phyloP scores from a whole-genome alignment of 805 yeast species.

The Sporopachydermia quercuum region DNA sequence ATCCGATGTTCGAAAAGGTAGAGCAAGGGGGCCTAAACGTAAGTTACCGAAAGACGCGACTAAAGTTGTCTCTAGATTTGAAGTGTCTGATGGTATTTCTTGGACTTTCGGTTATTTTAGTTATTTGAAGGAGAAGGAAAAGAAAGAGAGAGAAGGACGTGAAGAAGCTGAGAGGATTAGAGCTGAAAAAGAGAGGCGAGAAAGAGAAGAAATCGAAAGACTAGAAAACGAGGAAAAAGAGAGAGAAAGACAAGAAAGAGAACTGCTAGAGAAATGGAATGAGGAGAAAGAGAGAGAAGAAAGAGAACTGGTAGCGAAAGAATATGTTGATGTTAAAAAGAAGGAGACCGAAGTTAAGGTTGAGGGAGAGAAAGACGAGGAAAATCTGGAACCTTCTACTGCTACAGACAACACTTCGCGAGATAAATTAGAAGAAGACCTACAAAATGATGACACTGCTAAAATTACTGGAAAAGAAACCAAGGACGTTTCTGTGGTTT shows the following conservation, averaged over 20 bases:
- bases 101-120: slow-evolving; percentile 9
- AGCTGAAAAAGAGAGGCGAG: neutral
- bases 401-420: too few relatives aligned
- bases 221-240: slow-evolving; percentile 4
- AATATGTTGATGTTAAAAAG: slow-evolving; percentile 4
- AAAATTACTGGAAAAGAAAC: too few relatives aligned
- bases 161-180: slow-evolving; percentile 1
- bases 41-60: slow-evolving; percentile 31
- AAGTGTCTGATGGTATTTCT: neutral
- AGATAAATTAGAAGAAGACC: too few relatives aligned
- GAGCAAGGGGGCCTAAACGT: slow-evolving; percentile 62
- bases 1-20: slow-evolving; percentile 28
- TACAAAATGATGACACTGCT: too few relatives aligned
- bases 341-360: neutral
- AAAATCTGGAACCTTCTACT: too few relatives aligned
- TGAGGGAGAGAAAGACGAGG: neutral
- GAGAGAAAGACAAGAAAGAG: slow-evolving; percentile 3
- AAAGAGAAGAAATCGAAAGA: slow-evolving; percentile 2
- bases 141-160: neutral
- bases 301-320: slow-evolving; percentile 4
- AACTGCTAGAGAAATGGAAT: slow-evolving; percentile 2
- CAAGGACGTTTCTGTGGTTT: too few relatives aligned
- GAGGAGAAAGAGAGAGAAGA: slow-evolving; percentile 4
- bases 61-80: slow-evolving; percentile 1
- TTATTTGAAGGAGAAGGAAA: neutral